phyloP scores from a whole-genome alignment of 2,329 filamentous ascomycete species.

The Monosporascus sp. region DNA sequence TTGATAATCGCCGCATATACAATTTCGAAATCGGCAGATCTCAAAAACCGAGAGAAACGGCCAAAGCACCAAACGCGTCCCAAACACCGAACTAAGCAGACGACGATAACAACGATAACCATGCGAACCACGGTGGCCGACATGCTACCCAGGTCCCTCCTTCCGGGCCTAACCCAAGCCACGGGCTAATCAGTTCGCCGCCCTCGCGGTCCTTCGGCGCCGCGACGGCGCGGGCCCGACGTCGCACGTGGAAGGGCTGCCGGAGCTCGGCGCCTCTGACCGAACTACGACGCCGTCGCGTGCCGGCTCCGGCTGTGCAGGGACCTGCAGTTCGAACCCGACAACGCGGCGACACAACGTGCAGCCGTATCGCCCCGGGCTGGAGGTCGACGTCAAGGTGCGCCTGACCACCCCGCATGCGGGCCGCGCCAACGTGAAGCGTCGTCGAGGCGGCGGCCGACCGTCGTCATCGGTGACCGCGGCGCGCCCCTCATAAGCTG shows the following conservation, averaged over 20 bases:
- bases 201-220: conserved; percentile 18
- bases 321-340: conserved; percentile 32
- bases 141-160: conserved; percentile 16
- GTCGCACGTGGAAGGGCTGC: conserved; percentile 26
- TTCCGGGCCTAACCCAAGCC: conserved; percentile 19
- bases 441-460: too few species aligned
- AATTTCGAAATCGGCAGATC: too few species aligned
- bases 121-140: conserved; percentile 1
- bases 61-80: too few species aligned
- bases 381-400: conserved; percentile 36
- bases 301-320: conserved; percentile 36
- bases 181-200: conserved; percentile 15
- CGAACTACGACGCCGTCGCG: conserved; percentile 16
- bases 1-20: too few species aligned
- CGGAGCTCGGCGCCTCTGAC: conserved; percentile 23
- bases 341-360: conserved; percentile 32
- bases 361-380: conserved; percentile 34
- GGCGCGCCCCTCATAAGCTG: conserved; percentile 21
- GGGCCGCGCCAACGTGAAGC: conserved; percentile 45
- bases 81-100: background rate
- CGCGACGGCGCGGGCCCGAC: conserved; percentile 21
- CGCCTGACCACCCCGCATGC: conserved; percentile 41
- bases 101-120: background rate
- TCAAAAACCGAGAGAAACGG: too few species aligned
- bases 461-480: too few species aligned